Evolutionary conservation across 2,329 filamentous ascomycete species (phyloP).

Genomic region (Aspergillus tamarii): DNA sequence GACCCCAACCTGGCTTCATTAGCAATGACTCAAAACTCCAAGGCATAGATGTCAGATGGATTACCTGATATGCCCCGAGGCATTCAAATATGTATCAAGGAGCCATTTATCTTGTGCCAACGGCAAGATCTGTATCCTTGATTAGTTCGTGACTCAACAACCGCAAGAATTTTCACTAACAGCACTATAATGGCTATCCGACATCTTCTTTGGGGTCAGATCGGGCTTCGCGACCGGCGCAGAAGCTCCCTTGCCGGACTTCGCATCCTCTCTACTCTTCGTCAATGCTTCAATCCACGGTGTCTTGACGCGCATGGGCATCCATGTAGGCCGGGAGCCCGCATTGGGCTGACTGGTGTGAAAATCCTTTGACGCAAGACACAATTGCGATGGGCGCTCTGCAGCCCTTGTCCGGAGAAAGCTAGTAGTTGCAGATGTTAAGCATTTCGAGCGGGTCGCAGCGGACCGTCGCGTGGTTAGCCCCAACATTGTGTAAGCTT

Average conservation of each 20-base stretch:
- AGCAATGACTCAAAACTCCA: slow-evolving; percentile 1
- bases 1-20: slow-evolving; percentile 61
- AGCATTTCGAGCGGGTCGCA: slow-evolving; percentile 23
- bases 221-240: slow-evolving; percentile 52
- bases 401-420: slow-evolving; percentile 12
- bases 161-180: slow-evolving; percentile 45
- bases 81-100: slow-evolving; percentile 76
- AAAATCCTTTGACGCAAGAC: slow-evolving; percentile 26
- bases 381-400: slow-evolving; percentile 9
- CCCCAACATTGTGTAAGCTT: slow-evolving; percentile 21
- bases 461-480: slow-evolving; percentile 23
- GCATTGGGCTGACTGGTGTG: slow-evolving; percentile 31
- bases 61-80: slow-evolving; percentile 71
- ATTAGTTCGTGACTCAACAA: slow-evolving; percentile 21
- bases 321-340: slow-evolving; percentile 44
- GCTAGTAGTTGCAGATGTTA: slow-evolving; percentile 16
- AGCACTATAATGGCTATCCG: slow-evolving; percentile 70
- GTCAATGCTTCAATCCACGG: slow-evolving; percentile 70
- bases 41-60: slow-evolving; percentile 9
- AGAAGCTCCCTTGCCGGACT: slow-evolving; percentile 25
- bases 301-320: slow-evolving; percentile 63
- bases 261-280: slow-evolving; percentile 52
- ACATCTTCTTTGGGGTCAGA: slow-evolving; percentile 69
- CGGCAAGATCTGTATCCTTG: slow-evolving; percentile 59
- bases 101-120: slow-evolving; percentile 76